A percentile compares a stretch with the other conserved stretches of the same genome.
phyloP scores from a whole-genome alignment of 1,284 basidiomycete genomes.

The Rhodotorula sp. region DNA sequence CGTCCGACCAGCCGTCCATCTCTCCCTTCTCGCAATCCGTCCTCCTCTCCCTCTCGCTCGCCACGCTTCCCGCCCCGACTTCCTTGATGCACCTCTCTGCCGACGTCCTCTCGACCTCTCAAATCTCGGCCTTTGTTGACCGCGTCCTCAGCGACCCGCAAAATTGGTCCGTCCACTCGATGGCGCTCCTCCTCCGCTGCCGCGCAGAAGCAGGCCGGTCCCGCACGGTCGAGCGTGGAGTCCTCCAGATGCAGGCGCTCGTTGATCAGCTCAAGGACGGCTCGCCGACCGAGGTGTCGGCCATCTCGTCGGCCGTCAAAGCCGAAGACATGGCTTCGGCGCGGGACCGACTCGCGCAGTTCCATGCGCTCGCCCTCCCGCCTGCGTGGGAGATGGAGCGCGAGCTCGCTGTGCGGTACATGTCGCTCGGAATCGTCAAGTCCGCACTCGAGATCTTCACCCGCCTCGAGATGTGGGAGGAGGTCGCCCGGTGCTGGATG shows the following conservation, averaged over 20 bases:
- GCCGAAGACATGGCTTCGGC: slow-evolving; percentile 38
- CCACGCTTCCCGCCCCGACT: slow-evolving; percentile 71
- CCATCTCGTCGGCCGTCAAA: slow-evolving; percentile 46
- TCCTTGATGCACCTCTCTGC: slow-evolving; percentile 36
- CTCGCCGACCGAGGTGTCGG: slow-evolving; percentile 59
- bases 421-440: slow-evolving; percentile 76
- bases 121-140: slow-evolving; percentile 84
- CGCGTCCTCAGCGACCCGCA: slow-evolving; percentile 80
- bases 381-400: slow-evolving; percentile 87
- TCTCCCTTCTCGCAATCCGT: slow-evolving; percentile 89
- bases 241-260: slow-evolving; percentile 85
- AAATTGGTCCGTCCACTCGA: slow-evolving; percentile 93
- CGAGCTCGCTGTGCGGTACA: slow-evolving; percentile 78
- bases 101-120: slow-evolving; percentile 78
- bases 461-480: slow-evolving; percentile 94
- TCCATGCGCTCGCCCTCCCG: slow-evolving; percentile 75
- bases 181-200: slow-evolving; percentile 84
- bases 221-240: slow-evolving; percentile 83
- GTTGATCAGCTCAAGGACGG: slow-evolving; percentile 76
- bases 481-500: slow-evolving; percentile 81
- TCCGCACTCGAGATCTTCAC: slow-evolving; percentile 89
- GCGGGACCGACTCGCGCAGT: slow-evolving; percentile 69
- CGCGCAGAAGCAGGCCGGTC: slow-evolving; percentile 81
- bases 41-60: slow-evolving; percentile 78
- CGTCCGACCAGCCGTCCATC: slow-evolving; percentile 76